phyloP scores from a whole-genome alignment of 78 protist species.

The Cavenderia fasciculata region DNA sequence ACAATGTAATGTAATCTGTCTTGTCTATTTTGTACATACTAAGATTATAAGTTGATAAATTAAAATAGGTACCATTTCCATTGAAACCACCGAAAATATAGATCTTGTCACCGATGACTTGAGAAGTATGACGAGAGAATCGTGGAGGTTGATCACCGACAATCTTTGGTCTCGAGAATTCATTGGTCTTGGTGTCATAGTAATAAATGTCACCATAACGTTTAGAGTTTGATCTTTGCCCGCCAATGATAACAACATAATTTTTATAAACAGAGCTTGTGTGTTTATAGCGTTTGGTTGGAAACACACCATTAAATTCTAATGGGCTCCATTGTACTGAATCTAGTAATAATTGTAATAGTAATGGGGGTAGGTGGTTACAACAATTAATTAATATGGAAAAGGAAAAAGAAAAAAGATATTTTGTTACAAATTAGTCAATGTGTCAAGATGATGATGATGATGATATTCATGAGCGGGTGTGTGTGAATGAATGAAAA shows the following conservation, averaged over 20 bases:
- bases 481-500: too few species aligned
- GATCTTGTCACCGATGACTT: background rate
- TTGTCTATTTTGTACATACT: background rate
- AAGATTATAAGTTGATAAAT: conserved; percentile 1
- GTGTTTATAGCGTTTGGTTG: conserved; percentile 39
- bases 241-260: conserved; percentile 11
- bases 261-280: background rate
- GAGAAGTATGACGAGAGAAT: conserved; percentile 28
- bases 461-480: too few species aligned
- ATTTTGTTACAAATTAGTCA: too few species aligned
- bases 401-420: too few species aligned
- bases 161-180: background rate
- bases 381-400: too few species aligned
- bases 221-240: conserved; percentile 21
- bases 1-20: too few species aligned
- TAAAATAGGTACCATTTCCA: conserved; percentile 9
- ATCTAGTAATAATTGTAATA: background rate
- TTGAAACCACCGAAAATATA: conserved; percentile 21
- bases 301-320: background rate
- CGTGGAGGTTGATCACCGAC: conserved; percentile 11
- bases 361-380: background rate
- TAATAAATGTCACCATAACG: conserved; percentile 22
- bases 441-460: too few species aligned
- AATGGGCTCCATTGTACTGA: background rate
- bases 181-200: conserved; percentile 26